phyloP scores from a whole-genome alignment of 306 rosid genomes.

The Hippophae gyantsensis region DNA sequence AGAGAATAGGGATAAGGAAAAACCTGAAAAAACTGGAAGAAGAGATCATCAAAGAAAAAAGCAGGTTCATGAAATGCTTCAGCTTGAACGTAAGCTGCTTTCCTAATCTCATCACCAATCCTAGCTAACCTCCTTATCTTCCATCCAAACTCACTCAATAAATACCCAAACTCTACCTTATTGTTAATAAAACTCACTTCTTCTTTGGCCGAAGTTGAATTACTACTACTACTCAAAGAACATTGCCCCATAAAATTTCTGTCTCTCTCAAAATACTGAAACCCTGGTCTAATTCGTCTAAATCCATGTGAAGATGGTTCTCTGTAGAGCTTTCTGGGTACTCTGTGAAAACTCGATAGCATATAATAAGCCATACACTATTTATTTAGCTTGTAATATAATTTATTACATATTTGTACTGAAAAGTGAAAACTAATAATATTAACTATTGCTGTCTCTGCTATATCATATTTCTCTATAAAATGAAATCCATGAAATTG shows the following conservation, averaged over 20 bases:
- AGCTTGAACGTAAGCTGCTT: slow-evolving; percentile 62
- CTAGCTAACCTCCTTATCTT: slow-evolving; percentile 47
- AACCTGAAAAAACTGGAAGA: slow-evolving; percentile 75
- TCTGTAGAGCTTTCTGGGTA: slow-evolving; percentile 20
- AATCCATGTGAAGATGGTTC: slow-evolving; percentile 18
- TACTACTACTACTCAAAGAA: slow-evolving; percentile 3
- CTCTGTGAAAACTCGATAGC: slow-evolving; percentile 30
- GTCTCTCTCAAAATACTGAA: neutral
- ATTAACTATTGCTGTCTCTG: no score
- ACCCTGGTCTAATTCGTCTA: neutral
- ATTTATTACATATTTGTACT: no score
- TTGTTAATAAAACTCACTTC: slow-evolving; percentile 15
- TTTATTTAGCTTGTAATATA: no score
- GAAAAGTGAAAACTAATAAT: no score
- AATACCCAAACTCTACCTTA: slow-evolving; percentile 20
- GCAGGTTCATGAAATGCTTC: slow-evolving; percentile 70
- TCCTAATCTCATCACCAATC: slow-evolving; percentile 50
- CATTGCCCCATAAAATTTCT: slow-evolving; percentile 25
- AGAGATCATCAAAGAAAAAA: slow-evolving; percentile 47
- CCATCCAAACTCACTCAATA: slow-evolving; percentile 67
- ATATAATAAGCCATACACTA: slow-evolving; percentile 35
- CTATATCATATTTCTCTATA: no score
- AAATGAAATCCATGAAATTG: no score
- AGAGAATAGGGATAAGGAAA: neutral
- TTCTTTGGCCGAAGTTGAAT: slow-evolving; percentile 25